Percentiles rank a stretch among this genome's conserved stretches.
These are phyloP conservation scores for Russula ochroleuca DNA, from an alignment of 768 basidiomycete genomes.

Conservation along the genomic window DNA sequence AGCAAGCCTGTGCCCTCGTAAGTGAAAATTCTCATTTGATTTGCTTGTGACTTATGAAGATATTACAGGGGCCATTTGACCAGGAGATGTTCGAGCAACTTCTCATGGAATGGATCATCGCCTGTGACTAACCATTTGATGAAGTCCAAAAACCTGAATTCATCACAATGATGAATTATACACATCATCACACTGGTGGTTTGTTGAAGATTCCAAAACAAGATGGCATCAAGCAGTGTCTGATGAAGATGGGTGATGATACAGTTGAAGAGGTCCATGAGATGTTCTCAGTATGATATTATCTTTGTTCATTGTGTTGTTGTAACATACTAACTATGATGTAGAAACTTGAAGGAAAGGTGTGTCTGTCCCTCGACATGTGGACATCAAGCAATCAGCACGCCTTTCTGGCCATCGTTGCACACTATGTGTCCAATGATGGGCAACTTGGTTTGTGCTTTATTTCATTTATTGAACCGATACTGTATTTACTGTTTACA, in stretches of 20 bases:
- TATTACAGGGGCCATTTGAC: not conserved
- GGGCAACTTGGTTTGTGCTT: not conserved
- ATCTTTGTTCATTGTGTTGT: not conserved
- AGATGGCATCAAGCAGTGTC: not conserved
- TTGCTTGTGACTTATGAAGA: not conserved
- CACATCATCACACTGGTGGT: not conserved
- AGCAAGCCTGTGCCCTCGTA: not conserved
- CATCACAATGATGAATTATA: not conserved
- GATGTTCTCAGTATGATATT: not conserved
- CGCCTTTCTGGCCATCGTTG: not conserved
- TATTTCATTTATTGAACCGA: not conserved
- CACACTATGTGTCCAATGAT: not conserved
- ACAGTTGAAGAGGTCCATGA: not conserved
- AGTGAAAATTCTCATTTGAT: not conserved
- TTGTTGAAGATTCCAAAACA: not conserved
- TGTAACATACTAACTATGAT: not conserved
- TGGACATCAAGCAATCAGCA: conserved; percentile 9
- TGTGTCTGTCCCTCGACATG: not conserved
- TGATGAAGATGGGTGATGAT: not conserved
- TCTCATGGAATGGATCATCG: not conserved
- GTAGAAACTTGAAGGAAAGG: not conserved
- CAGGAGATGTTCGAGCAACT: not conserved
- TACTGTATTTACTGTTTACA: not conserved
- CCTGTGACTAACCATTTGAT: not conserved
- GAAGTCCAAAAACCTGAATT: conserved; percentile 9